These are phyloP conservation scores for Fusarium nematophilum DNA, from an alignment of 2,329 filamentous ascomycete species.

Conservation along the genomic window DNA sequence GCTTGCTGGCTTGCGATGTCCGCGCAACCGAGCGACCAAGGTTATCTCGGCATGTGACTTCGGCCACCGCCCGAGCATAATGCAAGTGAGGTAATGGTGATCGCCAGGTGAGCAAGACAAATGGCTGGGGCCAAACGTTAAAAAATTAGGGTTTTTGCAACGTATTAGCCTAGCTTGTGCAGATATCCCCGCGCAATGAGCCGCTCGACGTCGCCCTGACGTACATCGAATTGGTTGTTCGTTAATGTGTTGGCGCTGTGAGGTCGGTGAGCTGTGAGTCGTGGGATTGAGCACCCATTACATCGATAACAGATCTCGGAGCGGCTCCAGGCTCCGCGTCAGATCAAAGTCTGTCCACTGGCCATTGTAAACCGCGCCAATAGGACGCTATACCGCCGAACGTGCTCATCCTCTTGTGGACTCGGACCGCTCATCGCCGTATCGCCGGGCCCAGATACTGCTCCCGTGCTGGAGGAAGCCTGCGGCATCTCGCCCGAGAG, in stretches of 20 bases:
- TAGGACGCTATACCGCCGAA: slow-evolving; percentile 89
- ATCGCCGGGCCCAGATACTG: slow-evolving; percentile 54
- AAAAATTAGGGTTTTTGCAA: background rate
- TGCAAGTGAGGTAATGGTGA: no score
- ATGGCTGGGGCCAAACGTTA: background rate
- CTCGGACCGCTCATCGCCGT: slow-evolving; percentile 80
- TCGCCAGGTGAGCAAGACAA: no score
- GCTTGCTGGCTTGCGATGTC: no score
- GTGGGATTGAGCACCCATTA: slow-evolving; percentile 82
- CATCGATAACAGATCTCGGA: slow-evolving; percentile 98
- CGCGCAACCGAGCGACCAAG: no score
- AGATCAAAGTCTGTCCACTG: slow-evolving; percentile 98
- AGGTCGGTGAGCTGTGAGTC: slow-evolving; percentile 29
- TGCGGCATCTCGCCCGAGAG: slow-evolving; percentile 59
- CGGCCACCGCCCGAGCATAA: no score
- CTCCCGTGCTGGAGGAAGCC: slow-evolving; percentile 47
- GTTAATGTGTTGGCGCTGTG: slow-evolving; percentile 90
- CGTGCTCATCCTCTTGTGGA: slow-evolving; percentile 96
- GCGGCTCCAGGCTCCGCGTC: slow-evolving; percentile 92
- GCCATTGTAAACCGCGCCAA: slow-evolving; percentile 96
- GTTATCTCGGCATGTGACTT: no score
- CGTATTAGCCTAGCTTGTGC: slow-evolving; percentile 81
- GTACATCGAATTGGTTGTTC: slow-evolving; percentile 97
- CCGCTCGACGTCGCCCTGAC: slow-evolving; percentile 94
- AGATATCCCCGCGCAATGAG: slow-evolving; percentile 95